These are phyloP conservation scores for Pyrenopolyporus hunteri DNA, from an alignment of 495 filamentous ascomycete species.

Conservation along the genomic window DNA sequence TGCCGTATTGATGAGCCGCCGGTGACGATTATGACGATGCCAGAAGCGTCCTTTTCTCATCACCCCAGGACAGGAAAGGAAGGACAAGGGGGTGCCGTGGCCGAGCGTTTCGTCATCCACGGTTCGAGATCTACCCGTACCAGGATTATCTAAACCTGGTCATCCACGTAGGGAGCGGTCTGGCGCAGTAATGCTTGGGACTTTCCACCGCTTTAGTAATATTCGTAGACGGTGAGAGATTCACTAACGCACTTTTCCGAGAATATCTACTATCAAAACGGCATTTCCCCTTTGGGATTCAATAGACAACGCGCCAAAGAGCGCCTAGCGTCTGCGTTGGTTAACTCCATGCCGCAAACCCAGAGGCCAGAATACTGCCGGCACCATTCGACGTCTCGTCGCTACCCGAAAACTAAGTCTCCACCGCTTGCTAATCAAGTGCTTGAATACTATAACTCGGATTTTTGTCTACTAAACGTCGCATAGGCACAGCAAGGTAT, in stretches of 20 bases:
- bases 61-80: conserved; percentile 14
- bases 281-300: not conserved
- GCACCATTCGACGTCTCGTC: not conserved
- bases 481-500: not conserved
- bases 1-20: conserved; percentile 5
- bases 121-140: conserved; percentile 38
- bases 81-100: conserved; percentile 36
- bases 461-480: too few relatives aligned
- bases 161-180: conserved; percentile 31
- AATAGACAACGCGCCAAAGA: conserved; percentile 1
- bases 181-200: conserved; percentile 21
- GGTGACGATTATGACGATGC: conserved; percentile 5
- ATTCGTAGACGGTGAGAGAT: conserved; percentile 26
- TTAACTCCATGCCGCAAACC: not conserved
- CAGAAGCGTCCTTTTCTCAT: conserved; percentile 14
- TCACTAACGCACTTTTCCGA: conserved; percentile 3
- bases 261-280: conserved; percentile 3
- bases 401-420: not conserved
- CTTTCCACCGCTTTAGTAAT: conserved; percentile 36
- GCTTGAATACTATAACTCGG: too few relatives aligned
- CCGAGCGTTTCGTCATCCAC: conserved; percentile 41
- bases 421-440: too few relatives aligned
- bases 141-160: conserved; percentile 25
- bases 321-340: not conserved
- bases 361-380: not conserved